Conservation (phyloP, 2,329 filamentous ascomycete species). For the Colletotrichum chrysophilum region DNA sequence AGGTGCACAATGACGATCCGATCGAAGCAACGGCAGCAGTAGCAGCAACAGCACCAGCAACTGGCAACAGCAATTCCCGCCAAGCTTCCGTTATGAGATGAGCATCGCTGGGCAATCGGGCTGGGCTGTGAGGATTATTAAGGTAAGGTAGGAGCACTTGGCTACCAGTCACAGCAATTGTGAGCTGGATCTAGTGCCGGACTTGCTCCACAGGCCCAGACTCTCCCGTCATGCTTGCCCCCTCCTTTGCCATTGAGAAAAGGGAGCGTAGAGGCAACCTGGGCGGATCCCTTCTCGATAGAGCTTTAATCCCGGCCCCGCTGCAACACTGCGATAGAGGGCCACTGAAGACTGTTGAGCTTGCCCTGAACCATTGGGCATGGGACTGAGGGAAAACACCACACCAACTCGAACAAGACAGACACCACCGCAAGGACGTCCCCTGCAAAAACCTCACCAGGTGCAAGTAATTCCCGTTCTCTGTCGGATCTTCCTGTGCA, state of each 20-base stretch:
- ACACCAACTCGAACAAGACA: not conserved
- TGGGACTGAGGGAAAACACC: not conserved
- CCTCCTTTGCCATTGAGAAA: not conserved
- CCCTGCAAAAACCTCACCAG: not conserved
- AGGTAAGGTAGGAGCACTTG: not conserved
- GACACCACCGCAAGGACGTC: not conserved
- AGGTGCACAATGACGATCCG: not conserved
- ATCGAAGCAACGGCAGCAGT: not conserved
- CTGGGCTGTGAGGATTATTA: slow-evolving; percentile 9
- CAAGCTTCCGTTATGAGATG: not conserved
- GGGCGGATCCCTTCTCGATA: slow-evolving; percentile 18
- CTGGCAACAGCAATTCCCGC: not conserved
- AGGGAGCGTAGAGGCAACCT: not conserved
- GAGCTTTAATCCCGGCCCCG: slow-evolving; percentile 17
- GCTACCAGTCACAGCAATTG: not conserved
- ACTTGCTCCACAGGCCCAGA: slow-evolving; percentile 11
- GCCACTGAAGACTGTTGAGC: not conserved
- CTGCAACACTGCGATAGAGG: not conserved
- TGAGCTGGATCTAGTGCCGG: slow-evolving; percentile 5
- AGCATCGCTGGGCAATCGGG: not conserved
- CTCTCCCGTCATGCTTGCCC: not conserved
- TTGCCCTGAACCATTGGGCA: not conserved
- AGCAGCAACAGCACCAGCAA: not conserved
- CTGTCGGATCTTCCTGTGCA: not conserved
- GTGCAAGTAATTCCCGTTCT: not conserved